Base-by-base conservation (phyloP, 768 basidiomycete species). In the Lactarius vividus region DNA sequence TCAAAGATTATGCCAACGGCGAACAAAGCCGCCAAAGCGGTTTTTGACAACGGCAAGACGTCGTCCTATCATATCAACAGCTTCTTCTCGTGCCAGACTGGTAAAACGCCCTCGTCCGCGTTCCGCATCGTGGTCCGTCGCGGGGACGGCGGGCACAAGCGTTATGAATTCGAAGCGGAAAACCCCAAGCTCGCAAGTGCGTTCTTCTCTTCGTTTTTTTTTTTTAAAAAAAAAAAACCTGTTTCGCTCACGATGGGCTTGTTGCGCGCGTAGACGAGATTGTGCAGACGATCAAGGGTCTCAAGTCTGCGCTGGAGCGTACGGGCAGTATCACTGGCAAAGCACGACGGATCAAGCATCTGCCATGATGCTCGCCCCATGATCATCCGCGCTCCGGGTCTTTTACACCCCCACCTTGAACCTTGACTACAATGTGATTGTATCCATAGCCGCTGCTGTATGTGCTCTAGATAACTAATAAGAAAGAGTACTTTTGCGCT, bases 131-230 rank as follows among this genome's bases (percentile, higher is more conserved):
- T 96, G 37, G 84, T 98, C 15, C 88, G 85, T 73, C 80, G 80
- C 64, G 74, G 91, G 68, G 83, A 85, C 42, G 83, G 83, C 52
- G 82, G 86, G 49, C 89, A 88, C 70, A 99, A 98, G 81, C 82
- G 94, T 44, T 98, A 98, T 74, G 96, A 98, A 72, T 98, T 97
- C 74, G 97, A 99, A 77, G 96, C 95, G 0, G 96, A 96, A 76
- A 94, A 79, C 70, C 82, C 90, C 1, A 89, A 87, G 75, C 73
- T 87, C 63, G 94, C 96, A 56, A 83, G 92, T 91, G 73, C 71
- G 90, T 79, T 35, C 8, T 20, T 44, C 20, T 46, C 26, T 15
- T n/a, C 35, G 15, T 55, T n/a, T 1, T 9, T 35, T 29, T 23
- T 56, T 55, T 42, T 54, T 8, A 7, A n/a, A n/a, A n/a, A n/a